Base-by-base conservation (phyloP, 1,139 yeast genomes). In the Lodderomyces margitis region DNA sequence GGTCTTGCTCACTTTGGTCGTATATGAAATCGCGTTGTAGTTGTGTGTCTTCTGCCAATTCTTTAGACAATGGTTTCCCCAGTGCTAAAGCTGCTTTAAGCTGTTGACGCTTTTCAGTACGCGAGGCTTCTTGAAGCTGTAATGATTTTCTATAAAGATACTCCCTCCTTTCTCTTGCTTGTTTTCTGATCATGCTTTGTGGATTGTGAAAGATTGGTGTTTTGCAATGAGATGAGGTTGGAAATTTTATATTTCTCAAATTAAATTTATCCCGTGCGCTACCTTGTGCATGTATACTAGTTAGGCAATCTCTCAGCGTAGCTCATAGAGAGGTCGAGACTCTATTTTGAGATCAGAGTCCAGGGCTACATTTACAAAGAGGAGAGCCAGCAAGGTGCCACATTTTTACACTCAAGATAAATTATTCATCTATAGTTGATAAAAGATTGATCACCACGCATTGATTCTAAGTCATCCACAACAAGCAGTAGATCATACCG, bases 111-210 rank as follows among this genome's bases (percentile, higher is more conserved):
- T 91, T 91, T 56, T 87, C 92, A 15, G 86, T 83, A 36, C 86
- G 75, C 27, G 86, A 80, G 14, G 96, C 85, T 51, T 92, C 98
- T 61, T 94, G 96, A 28, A 91, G 75, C 58, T 88, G 95, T 36
- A 87, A 80, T 0, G 96, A 87, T 59, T 91, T 89, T 43, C 91
- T 77, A 68, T 87, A 92, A 34, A 91, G 73, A 56, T 89, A 92
- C 57, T 92, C 98, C 64, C 95, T 80, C 70, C 98, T 79, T 62
- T 91, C 97, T 68, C 98, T 81, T 15, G 97, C 96, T 59, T 89
- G 95, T 70, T 87, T 81, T 66, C 98, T 79, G 47, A 88, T 71
- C 96, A 72, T 70, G 11, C 23, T 16, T 25, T 16, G 14, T 33
- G 27, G 25, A n/a, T n/a, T 33, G 37, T 25, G 21, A 7, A 6